Base-by-base conservation (phyloP, 2,329 filamentous ascomycete genomes). In the Diaporthe amygdali region DNA sequence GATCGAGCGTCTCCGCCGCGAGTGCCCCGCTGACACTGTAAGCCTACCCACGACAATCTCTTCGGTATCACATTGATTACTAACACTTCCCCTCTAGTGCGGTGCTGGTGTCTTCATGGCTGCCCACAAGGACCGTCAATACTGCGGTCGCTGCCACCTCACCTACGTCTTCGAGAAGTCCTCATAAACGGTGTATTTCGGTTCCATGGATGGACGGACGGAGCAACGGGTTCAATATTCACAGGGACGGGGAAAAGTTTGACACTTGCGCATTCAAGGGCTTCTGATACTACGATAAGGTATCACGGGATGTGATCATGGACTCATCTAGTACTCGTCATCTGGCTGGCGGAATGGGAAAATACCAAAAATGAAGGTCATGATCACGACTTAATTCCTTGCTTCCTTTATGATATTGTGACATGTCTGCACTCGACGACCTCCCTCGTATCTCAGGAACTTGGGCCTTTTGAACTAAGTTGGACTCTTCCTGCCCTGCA, bases 41-140 rank as follows among this genome's bases (percentile, higher is more conserved):
- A 88, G 93, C 54, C 52, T 27, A 41, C 10, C 12, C 8, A 47
- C 1, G 22, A 37, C 1, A 5, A 34, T 0, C 7, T 25, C 5
- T 12, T 14, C 1, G 5, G 25, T 1, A 0, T 5, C 1, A 0
- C 5, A 8, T 22, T 44, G 5, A n/a, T 9, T 76, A 47, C 82
- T 88, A 78, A 86, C 80, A 1, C 69, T 68, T 22, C 51, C 17
- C 63, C 72, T 61, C 44, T 75, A 97, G 95, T 99, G 96, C 87
- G 96, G 96, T 91, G 96, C 97, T 81, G 96, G 96, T 95, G 93
- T 99, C 89, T 99, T 99, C 93, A 99, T 99, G 96, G 96, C 96
- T 84, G 94, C 96, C 84, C 98, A 98, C 95, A 93, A 97, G 88
- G 97, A 99, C 89, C 94, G 96, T 85, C 97, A 99, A 89, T 97